Conservation (phyloP, 768 basidiomycete genomes). For the Termitomyces bulborhizus region DNA sequence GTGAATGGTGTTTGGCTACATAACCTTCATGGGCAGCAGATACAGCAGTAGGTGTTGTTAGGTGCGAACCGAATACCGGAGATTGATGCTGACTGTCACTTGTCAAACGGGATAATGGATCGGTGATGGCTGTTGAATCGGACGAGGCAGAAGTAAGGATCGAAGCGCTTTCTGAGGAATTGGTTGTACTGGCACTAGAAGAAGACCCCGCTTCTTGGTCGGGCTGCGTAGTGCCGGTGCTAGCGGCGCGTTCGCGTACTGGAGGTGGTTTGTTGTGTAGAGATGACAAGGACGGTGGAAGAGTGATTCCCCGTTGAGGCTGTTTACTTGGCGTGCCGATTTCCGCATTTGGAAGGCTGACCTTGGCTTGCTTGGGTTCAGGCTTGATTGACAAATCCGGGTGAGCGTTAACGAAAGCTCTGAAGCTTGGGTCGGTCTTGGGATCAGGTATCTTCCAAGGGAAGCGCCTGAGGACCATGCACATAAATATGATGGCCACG, state of each 20-base stretch:
- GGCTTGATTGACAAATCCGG: conserved; percentile 68
- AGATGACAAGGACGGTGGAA: conserved; percentile 24
- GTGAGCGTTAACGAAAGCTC: conserved; percentile 88
- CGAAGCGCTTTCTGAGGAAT: conserved; percentile 39
- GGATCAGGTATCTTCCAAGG: conserved; percentile 98
- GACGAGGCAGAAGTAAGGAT: conserved; percentile 39
- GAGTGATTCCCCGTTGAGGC: conserved; percentile 28
- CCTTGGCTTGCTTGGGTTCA: conserved; percentile 26
- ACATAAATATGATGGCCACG: conserved; percentile 97
- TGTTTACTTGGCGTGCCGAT: conserved; percentile 8
- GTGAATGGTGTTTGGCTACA: conserved; percentile 16
- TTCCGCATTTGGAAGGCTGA: conserved; percentile 9
- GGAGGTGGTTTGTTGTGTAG: conserved; percentile 17
- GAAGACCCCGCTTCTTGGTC: conserved; percentile 27
- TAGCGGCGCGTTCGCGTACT: conserved; percentile 27
- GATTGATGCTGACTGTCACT: conserved; percentile 19
- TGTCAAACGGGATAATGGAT: conserved; percentile 40
- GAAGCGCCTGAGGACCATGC: conserved; percentile 96
- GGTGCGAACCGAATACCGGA: conserved; percentile 9
- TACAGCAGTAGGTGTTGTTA: conserved; percentile 20
- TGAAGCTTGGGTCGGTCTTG: conserved; percentile 88
- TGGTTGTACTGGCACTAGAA: conserved; percentile 26
- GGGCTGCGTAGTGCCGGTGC: conserved; percentile 21
- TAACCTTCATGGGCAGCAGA: conserved; percentile 18
- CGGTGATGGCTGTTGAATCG: conserved; percentile 41